A percentile compares a stretch with the other conserved stretches of the same genome.
These are phyloP conservation scores for Kwoniella mangroviensis DNA, from an alignment of 768 basidiomycete species.

Conservation along the genomic window DNA sequence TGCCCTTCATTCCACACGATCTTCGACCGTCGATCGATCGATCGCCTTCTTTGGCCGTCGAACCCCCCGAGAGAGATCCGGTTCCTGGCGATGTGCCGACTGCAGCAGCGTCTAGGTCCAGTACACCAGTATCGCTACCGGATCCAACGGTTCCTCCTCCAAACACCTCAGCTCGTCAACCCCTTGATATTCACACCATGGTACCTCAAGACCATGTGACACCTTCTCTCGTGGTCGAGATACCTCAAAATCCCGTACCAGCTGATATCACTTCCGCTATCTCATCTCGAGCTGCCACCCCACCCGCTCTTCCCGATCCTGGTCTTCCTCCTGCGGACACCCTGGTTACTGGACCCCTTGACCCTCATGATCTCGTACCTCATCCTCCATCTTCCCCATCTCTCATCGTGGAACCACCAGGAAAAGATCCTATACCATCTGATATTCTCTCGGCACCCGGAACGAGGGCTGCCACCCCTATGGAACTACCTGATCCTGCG, in stretches of 20 bases:
- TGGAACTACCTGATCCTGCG: slow-evolving; percentile 23
- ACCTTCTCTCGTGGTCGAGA: slow-evolving; percentile 24
- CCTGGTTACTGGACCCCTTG: not conserved
- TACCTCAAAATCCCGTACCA: slow-evolving; percentile 15
- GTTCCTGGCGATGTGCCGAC: slow-evolving; percentile 22
- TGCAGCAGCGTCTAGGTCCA: slow-evolving; percentile 8
- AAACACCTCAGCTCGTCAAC: slow-evolving; percentile 24
- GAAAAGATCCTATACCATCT: slow-evolving; percentile 12
- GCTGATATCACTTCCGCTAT: slow-evolving; percentile 3
- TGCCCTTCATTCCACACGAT: slow-evolving; percentile 17
- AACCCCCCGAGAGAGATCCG: slow-evolving; percentile 10
- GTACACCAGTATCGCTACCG: slow-evolving; percentile 28
- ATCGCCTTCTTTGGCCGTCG: slow-evolving; percentile 28
- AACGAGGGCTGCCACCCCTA: slow-evolving; percentile 9
- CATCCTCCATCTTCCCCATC: slow-evolving; percentile 20
- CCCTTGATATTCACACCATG: slow-evolving; percentile 18
- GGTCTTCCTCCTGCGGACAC: slow-evolving; percentile 18
- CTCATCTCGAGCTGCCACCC: slow-evolving; percentile 26
- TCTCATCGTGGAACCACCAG: slow-evolving; percentile 31
- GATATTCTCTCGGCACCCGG: slow-evolving; percentile 3
- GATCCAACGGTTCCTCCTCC: slow-evolving; percentile 40
- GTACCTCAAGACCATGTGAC: slow-evolving; percentile 11
- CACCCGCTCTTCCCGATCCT: slow-evolving; percentile 35
- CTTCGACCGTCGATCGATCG: not conserved
- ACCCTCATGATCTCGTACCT: slow-evolving; percentile 15